Evolutionary conservation across 2,329 filamentous ascomycete species (phyloP), one percentile per base, ranked within the genome.

Genomic region (Zarea fungicola): DNA sequence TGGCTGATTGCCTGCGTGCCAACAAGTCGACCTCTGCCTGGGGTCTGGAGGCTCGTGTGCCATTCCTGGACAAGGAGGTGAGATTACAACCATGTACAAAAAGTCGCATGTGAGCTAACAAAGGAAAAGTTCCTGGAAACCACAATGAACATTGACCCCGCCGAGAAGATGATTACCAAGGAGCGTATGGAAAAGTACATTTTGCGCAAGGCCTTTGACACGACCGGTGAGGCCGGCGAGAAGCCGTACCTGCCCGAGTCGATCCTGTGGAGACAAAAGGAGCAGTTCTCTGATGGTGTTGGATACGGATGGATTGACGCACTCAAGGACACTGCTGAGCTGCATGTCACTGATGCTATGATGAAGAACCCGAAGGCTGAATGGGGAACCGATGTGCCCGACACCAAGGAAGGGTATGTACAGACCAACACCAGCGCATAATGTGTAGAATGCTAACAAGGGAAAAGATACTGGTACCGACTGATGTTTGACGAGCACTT

Each of bases 401-500:
- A 96, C 64, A 91, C 86, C 63, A 99, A 99, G 80, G 93, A 99
- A 74, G 93, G 90, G 72, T 91, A 82, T 60, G 82, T 76, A 49
- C 28, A n/a, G n/a, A n/a, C n/a, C n/a, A n/a, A n/a, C 57, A 50
- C 50, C 25, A 34, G 19, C 18, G 32, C 23, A 35, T 23, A 42
- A 28, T 46, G 8, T 43, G 34, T n/a, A 19, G 7, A 10, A 11
- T 49, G 49, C 63, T 70, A 47, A 69, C 55, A 6, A 40, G 39
- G 14, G 28, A 40, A 41, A 58, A 86, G 83, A 40, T 95, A 96
- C 78, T 99, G 93, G 93, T 99, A 99, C 75, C 85, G 93, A 61
- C 79, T 75, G 67, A 97, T 99, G 92, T 99, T 97, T 66, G 93
- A 99, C 68, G 92, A 99, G 78, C 92, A 95, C 71, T 99, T 97